These are phyloP conservation scores for Hypericum perforatum DNA, from an alignment of 345 rosid genomes.

Conservation along the genomic window DNA sequence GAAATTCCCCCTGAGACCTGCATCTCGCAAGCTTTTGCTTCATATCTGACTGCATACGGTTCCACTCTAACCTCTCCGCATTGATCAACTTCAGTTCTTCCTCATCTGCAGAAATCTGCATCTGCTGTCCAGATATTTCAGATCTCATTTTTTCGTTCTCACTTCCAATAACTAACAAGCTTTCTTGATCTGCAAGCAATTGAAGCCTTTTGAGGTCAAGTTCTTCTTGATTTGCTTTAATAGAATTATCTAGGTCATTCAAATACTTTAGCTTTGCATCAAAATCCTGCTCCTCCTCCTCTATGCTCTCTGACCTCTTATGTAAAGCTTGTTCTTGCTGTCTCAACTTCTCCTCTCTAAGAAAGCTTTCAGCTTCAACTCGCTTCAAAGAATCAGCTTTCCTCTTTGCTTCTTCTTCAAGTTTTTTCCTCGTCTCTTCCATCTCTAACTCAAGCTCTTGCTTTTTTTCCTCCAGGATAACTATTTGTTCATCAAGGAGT, in stretches of 20 bases:
- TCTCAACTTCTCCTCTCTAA: slow-evolving; percentile 43
- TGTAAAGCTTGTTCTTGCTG: slow-evolving; percentile 50
- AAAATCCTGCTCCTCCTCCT: slow-evolving; percentile 68
- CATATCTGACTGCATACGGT: slow-evolving; percentile 49
- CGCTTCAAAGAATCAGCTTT: slow-evolving; percentile 38
- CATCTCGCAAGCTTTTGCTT: slow-evolving; percentile 52
- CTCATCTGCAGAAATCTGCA: slow-evolving; percentile 40
- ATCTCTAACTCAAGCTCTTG: slow-evolving; percentile 50
- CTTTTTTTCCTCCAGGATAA: slow-evolving; percentile 36
- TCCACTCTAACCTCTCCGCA: slow-evolving; percentile 61
- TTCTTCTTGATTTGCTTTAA: slow-evolving; percentile 53
- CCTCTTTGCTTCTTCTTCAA: slow-evolving; percentile 49
- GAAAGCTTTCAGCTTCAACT: slow-evolving; percentile 36
- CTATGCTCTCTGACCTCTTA: slow-evolving; percentile 39
- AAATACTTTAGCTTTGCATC: slow-evolving; percentile 42
- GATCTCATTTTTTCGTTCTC: slow-evolving; percentile 56
- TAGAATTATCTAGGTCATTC: slow-evolving; percentile 46
- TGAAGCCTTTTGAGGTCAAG: slow-evolving; percentile 43
- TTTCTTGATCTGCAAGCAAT: slow-evolving; percentile 43
- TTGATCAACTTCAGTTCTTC: slow-evolving; percentile 43
- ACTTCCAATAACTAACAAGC: slow-evolving; percentile 38
- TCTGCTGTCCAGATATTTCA: slow-evolving; percentile 49
- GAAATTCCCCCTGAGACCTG: slow-evolving; percentile 44
- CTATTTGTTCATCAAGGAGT: slow-evolving; percentile 59
- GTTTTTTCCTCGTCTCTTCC: slow-evolving; percentile 41